These are phyloP conservation scores for Rosa persica DNA, from an alignment of 306 rosid genomes.

Conservation along the genomic window DNA sequence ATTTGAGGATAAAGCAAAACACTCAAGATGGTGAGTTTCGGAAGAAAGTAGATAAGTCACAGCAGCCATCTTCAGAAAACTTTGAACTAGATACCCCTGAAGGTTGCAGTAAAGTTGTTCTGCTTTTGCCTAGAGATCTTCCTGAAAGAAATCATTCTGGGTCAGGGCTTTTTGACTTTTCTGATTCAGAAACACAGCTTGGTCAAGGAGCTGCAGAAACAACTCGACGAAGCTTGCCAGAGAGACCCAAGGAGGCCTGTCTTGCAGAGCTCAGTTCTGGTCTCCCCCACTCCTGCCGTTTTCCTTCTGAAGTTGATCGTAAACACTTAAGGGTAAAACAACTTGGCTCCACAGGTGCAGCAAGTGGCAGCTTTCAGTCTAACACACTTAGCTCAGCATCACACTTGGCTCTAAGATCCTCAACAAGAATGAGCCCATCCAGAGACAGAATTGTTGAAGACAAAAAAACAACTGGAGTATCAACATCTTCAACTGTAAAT, in stretches of 20 bases:
- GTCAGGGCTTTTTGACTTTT: conserved; percentile 29
- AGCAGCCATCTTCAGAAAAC: conserved; percentile 28
- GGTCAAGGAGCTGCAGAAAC: conserved; percentile 45
- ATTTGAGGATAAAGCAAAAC: conserved; percentile 23
- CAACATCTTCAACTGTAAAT: conserved; percentile 37
- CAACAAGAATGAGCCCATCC: conserved; percentile 50
- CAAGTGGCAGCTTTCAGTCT: conserved; percentile 30
- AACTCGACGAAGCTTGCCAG: conserved; percentile 33
- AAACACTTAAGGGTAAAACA: conserved; percentile 38
- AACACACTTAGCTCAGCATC: conserved; percentile 37
- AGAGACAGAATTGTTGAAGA: conserved; percentile 46
- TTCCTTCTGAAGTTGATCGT: conserved; percentile 39
- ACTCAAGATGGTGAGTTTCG: conserved; percentile 36
- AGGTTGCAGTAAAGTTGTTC: conserved; percentile 52
- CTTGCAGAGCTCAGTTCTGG: conserved; percentile 31
- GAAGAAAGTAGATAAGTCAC: conserved; percentile 40
- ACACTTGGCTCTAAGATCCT: conserved; percentile 8
- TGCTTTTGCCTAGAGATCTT: conserved; percentile 47
- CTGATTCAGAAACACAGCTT: conserved; percentile 35
- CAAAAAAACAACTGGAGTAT: conserved; percentile 28
- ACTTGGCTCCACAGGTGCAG: conserved; percentile 30
- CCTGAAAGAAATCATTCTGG: conserved; percentile 38
- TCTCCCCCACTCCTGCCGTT: conserved; percentile 39
- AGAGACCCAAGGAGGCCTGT: conserved; percentile 39
- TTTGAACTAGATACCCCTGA: conserved; percentile 32